phyloP scores from a whole-genome alignment of 176 grass and related monocot genomes.

The Guadua angustifolia region DNA sequence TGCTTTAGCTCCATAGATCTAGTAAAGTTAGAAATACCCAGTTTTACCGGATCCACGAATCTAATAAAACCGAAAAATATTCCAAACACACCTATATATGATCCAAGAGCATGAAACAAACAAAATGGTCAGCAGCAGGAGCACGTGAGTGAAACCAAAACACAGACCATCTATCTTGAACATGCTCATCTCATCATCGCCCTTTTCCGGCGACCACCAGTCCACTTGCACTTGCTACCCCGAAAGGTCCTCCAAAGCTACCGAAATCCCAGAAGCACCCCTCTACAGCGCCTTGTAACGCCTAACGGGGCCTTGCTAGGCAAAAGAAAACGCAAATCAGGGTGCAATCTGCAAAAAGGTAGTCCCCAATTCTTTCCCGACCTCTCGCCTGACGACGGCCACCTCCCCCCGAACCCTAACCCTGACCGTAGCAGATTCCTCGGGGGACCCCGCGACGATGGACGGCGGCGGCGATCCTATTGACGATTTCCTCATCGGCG shows the following conservation, averaged over 20 bases:
- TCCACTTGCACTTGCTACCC: background rate
- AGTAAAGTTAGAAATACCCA: too few species aligned
- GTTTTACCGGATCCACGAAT: too few species aligned
- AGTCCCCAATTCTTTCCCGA: conserved; percentile 6
- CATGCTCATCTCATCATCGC: background rate
- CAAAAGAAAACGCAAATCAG: background rate
- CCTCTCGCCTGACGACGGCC: background rate
- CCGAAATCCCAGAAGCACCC: background rate
- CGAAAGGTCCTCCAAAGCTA: background rate
- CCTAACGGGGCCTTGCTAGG: background rate
- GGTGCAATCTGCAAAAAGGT: conserved; percentile 37
- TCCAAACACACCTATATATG: too few species aligned
- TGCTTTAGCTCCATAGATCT: too few species aligned
- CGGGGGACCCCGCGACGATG: conserved; percentile 27
- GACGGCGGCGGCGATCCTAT: conserved; percentile 15
- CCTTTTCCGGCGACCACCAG: background rate
- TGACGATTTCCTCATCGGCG: conserved; percentile 46
- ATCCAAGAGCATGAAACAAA: background rate
- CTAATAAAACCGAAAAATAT: too few species aligned
- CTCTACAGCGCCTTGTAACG: too few species aligned
- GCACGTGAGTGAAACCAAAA: background rate
- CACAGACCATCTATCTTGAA: background rate
- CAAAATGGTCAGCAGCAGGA: too few species aligned
- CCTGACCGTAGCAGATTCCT: conserved; percentile 27
- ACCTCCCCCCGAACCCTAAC: conserved; percentile 33